These are phyloP conservation scores for Talaromyces sp. DNA, from an alignment of 2,329 filamentous ascomycete genomes.

Conservation along the genomic window DNA sequence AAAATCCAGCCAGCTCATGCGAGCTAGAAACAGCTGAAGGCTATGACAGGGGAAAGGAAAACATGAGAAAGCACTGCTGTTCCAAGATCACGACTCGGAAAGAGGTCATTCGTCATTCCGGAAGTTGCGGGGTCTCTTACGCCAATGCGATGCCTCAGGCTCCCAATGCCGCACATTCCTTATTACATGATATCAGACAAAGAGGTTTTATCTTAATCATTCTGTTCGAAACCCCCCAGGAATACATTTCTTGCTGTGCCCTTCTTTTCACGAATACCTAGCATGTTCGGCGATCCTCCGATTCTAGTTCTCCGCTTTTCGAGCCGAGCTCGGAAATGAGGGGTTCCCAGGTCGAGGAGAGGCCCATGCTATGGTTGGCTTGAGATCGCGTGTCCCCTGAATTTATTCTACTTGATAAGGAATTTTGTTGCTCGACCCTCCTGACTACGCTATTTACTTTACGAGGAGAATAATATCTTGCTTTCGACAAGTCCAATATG, in stretches of 20 bases:
- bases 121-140: background rate
- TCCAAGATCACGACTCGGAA: background rate
- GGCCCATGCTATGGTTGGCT: background rate
- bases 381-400: background rate
- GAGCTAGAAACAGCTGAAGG: constrained; percentile 8
- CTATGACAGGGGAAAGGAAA: background rate
- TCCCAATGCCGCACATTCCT: background rate
- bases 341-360: background rate
- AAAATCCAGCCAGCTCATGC: constrained; percentile 5
- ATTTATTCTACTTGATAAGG: background rate
- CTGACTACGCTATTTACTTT: background rate
- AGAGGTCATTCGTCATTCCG: background rate
- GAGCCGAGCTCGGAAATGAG: background rate
- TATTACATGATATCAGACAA: background rate
- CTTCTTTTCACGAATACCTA: background rate
- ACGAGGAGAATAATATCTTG: too few species aligned
- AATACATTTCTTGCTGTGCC: background rate
- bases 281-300: background rate
- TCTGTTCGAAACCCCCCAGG: background rate
- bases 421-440: background rate
- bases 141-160: background rate
- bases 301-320: background rate
- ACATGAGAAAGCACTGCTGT: background rate
- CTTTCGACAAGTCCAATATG: constrained; percentile 24
- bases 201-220: background rate